Base-by-base conservation (phyloP, 163 green algal genomes). In the Botryococcus braunii region DNA sequence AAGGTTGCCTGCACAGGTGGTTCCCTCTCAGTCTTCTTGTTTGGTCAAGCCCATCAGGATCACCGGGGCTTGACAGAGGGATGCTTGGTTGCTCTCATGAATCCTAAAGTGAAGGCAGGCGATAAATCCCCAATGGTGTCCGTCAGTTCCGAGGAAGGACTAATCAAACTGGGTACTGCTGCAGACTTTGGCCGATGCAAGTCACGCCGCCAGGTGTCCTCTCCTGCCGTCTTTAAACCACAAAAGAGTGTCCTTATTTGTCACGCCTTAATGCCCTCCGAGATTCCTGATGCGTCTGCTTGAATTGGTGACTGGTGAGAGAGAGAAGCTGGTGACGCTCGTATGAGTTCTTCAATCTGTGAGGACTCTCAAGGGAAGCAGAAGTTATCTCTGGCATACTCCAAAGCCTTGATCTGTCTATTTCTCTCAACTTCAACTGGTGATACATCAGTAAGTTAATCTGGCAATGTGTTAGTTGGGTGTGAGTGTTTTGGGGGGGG, bases 161-260 rank as follows among this genome's bases (percentile, higher is more conserved):
- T 66, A 25, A 25, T 50, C 59, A 66, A 66, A 38, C 59, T 66
- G 34, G 59, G 34, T 38, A 66, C 59, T 21, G 47, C 59, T 31
- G 36, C 34, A 13, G 59, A 66, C 35, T 50, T 50, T 6, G 59
- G 27, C 35, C 17, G 47, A 0, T 66, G 59, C 35, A 66, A 49
- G 59, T 36, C 43, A 52, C 43, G 43, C 13, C 17, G 43, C 43
- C 43, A 13, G 17, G 17, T 27, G 17, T 52, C 13, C 17, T 52
- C 43, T 17, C 13, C 13, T 52, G 13, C 17, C 13, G 13, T 52
- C 17, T 52, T 52, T 17, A 52, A 13, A 52, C n/a, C n/a, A n/a
- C n/a, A n/a, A n/a, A n/a, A n/a, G n/a, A n/a, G n/a, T n/a, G n/a
- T n/a, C n/a, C n/a, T n/a, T n/a, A n/a, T n/a, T n/a, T n/a, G n/a